Evolutionary conservation across 495 filamentous ascomycete genomes (phyloP).

Genomic region (Podospora pseudopauciseta): DNA sequence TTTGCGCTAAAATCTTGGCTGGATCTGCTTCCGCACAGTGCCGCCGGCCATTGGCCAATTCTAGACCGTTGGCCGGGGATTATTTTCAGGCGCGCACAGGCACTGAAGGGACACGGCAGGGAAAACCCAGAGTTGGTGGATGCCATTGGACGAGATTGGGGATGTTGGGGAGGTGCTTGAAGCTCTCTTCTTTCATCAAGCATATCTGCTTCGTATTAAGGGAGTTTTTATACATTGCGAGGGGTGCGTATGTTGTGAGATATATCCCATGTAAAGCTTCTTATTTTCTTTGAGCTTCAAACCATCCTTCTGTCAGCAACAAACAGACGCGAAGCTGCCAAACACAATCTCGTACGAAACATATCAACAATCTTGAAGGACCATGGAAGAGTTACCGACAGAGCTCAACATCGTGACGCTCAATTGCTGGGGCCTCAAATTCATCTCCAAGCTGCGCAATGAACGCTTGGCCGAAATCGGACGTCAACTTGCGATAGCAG

Average conservation of each 20-base stretch:
- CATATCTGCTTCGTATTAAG: constrained; percentile 1
- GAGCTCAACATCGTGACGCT: constrained; percentile 75
- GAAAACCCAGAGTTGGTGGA: neutral
- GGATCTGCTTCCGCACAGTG: neutral
- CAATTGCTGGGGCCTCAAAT: constrained; percentile 97
- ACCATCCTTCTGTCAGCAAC: neutral
- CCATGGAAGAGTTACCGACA: constrained; percentile 40
- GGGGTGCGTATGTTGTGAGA: neutral
- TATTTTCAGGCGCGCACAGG: neutral
- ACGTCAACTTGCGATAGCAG: constrained; percentile 60
- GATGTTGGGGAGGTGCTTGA: neutral
- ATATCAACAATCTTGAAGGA: neutral
- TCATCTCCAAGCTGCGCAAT: constrained; percentile 70
- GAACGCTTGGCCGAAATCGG: constrained; percentile 85
- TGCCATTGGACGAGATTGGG: neutral
- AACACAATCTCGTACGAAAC: constrained; percentile 4
- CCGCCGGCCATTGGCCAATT: constrained; percentile 8
- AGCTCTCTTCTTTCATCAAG: constrained; percentile 1
- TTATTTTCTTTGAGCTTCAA: neutral
- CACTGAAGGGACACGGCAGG: neutral
- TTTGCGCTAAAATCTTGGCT: constrained; percentile 8
- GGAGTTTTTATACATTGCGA: neutral
- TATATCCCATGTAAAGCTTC: neutral
- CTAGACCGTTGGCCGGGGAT: neutral
- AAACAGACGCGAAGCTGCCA: neutral